Conservation (phyloP, 2,329 filamentous ascomycete species). For the Xylariaceae sp. region DNA sequence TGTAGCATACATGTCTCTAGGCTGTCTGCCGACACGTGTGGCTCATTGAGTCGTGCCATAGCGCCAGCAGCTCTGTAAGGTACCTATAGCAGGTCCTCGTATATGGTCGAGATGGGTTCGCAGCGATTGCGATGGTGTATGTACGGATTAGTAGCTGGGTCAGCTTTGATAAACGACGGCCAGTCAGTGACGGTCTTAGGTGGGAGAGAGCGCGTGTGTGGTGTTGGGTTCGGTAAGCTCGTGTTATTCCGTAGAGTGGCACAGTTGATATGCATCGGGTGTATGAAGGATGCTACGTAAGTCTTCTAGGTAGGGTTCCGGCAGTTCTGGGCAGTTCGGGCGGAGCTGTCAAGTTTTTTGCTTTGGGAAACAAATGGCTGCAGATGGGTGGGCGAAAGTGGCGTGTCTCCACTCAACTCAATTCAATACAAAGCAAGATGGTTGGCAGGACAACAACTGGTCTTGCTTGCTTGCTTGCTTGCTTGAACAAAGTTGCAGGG, state of each 20-base stretch:
- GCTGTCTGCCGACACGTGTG: slow-evolving; percentile 60
- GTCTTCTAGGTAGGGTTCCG: neutral
- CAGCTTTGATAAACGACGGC: neutral
- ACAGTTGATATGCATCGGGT: neutral
- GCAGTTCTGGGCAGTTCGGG: neutral
- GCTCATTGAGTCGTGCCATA: slow-evolving; percentile 81
- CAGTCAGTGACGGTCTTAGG: neutral
- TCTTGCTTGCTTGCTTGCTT: neutral
- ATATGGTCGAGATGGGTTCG: slow-evolving; percentile 6
- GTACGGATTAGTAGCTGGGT: neutral
- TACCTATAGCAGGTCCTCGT: slow-evolving; percentile 15
- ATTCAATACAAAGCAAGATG: slow-evolving; percentile 1
- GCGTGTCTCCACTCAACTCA: slow-evolving; percentile 10
- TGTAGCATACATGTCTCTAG: slow-evolving; percentile 62
- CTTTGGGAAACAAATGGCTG: slow-evolving; percentile 3
- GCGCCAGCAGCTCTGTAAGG: slow-evolving; percentile 34
- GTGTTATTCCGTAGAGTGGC: neutral
- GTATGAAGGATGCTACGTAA: slow-evolving; percentile 9
- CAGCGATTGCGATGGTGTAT: slow-evolving; percentile 4
- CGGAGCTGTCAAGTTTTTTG: slow-evolving; percentile 16
- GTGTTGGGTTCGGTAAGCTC: slow-evolving; percentile 6
- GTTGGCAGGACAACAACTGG: slow-evolving; percentile 19
- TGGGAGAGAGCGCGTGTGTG: neutral
- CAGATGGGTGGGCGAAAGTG: slow-evolving; percentile 7
- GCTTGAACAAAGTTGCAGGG: neutral